Evolutionary conservation across 768 basidiomycete genomes (phyloP).

Genomic region (Boletus pseudopeckii): DNA sequence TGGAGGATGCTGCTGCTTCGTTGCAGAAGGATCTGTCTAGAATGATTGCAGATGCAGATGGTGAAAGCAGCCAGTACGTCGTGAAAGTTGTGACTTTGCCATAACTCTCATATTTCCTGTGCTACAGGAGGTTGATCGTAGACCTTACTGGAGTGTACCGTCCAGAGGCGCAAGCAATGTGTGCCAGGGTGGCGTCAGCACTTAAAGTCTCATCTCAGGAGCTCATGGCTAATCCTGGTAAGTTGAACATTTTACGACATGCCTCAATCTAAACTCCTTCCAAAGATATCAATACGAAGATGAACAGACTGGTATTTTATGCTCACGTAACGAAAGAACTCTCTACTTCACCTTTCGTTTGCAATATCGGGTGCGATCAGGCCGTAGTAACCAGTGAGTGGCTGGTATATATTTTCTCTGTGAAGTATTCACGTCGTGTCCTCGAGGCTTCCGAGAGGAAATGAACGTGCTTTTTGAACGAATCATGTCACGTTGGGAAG

Average conservation of each 20-base stretch:
- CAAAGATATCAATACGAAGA: slow-evolving; percentile 12
- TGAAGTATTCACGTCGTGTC: slow-evolving; percentile 5
- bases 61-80: slow-evolving; percentile 44
- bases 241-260: slow-evolving; percentile 7
- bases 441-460: slow-evolving; percentile 48
- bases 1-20: slow-evolving; percentile 58
- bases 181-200: slow-evolving; percentile 38
- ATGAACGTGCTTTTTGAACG: slow-evolving; percentile 41
- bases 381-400: slow-evolving; percentile 36
- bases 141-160: slow-evolving; percentile 46
- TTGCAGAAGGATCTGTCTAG: slow-evolving; percentile 58
- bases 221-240: slow-evolving; percentile 35
- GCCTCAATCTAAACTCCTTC: slow-evolving; percentile 2
- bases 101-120: neutral
- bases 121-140: slow-evolving; percentile 38
- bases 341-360: slow-evolving; percentile 40
- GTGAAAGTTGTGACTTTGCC: neutral
- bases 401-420: neutral
- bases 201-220: slow-evolving; percentile 38
- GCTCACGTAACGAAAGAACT: slow-evolving; percentile 50
- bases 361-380: slow-evolving; percentile 41
- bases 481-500: slow-evolving; percentile 54
- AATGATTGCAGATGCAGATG: slow-evolving; percentile 34
- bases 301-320: slow-evolving; percentile 43
- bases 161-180: slow-evolving; percentile 49